These are phyloP conservation scores for Ogataea degrootiae DNA, from an alignment of 805 yeast species.

Conservation along the genomic window DNA sequence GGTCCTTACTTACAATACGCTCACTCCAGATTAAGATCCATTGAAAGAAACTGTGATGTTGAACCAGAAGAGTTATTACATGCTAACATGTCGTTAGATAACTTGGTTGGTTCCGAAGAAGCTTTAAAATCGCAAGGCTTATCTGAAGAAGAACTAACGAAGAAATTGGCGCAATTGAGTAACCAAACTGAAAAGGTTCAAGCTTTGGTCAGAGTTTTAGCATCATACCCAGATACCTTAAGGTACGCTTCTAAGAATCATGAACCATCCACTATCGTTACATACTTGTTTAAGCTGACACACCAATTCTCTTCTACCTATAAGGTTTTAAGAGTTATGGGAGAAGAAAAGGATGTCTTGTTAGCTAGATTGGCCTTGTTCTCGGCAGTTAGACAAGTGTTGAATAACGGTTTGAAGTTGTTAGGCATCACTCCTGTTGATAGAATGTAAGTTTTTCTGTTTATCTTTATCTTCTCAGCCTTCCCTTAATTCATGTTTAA, in stretches of 20 bases:
- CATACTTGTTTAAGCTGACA: conserved; percentile 85
- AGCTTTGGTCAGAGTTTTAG: conserved; percentile 67
- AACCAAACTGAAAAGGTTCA: conserved; percentile 32
- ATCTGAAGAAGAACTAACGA: conserved; percentile 25
- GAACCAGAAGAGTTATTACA: conserved; percentile 24
- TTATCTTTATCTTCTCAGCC: not conserved
- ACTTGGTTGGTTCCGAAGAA: conserved; percentile 26
- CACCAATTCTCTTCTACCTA: conserved; percentile 96
- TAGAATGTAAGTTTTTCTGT: conserved; percentile 62
- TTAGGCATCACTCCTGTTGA: conserved; percentile 97
- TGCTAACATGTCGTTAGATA: conserved; percentile 29
- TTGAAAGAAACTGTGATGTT: conserved; percentile 77
- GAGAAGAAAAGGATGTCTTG: conserved; percentile 84
- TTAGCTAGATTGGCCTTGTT: conserved; percentile 89
- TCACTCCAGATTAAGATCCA: conserved; percentile 92
- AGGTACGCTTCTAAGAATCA: conserved; percentile 75
- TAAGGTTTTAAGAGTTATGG: conserved; percentile 94
- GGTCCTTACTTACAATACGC: conserved; percentile 99
- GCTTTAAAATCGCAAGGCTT: conserved; percentile 18
- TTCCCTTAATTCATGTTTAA: no score
- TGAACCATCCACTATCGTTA: conserved; percentile 93
- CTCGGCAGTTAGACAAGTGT: conserved; percentile 82
- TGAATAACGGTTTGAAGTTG: conserved; percentile 83
- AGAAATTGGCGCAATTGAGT: conserved; percentile 27
- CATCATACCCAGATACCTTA: conserved; percentile 88